Evolutionary conservation across 1,284 basidiomycete species (phyloP), one percentile per base, ranked within the genome.

Genomic region (Fomes fomentarius): DNA sequence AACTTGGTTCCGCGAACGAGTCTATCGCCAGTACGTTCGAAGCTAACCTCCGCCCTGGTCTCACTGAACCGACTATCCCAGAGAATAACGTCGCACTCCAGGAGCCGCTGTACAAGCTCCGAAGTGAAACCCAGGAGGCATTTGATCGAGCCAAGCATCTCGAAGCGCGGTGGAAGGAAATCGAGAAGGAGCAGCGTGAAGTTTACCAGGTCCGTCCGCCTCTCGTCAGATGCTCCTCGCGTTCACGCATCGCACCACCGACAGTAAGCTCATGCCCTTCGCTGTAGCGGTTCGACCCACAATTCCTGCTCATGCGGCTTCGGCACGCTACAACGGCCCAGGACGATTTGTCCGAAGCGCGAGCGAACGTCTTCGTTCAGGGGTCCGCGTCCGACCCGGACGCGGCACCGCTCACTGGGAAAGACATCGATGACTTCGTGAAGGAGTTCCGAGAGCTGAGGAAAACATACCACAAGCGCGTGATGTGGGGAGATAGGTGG

Each of bases 401-500:
- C 40, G 65, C 69, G 7, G 66, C 68, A 1, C 71, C 74, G 10
- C 54, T 67, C 11, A 75, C 68, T 44, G 77, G 79, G 25, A 80
- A 78, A 54, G 88, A 88, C 39, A 81, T 95, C 21, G 94, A 96
- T 58, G 85, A 90, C 41, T 98, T 97, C 62, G 84, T 96, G 43
- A 84, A 79, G 65, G 87, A 94, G 67, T 96, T 94, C 76, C 93
- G 88, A 67, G 92, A 93, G 50, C 71, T 87, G 37, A 75, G 94
- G 62, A 94, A 93, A 74, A 78, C 82, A 15, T 96, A 94, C 70
- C 94, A 97, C 70, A 95, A 95, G 70, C 80, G 94, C 25, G 85
- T 86, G 3, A 88, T 96, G 69, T 96, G 92, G 90, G 83, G 86
- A 17, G 91, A 94, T 65, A 80, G 89, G 63, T 96, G 94, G 92